Evolutionary conservation across 139 green algal genomes (phyloP), one percentile per base, ranked within the genome.

Genomic region (Diplosphaera chodatii): DNA sequence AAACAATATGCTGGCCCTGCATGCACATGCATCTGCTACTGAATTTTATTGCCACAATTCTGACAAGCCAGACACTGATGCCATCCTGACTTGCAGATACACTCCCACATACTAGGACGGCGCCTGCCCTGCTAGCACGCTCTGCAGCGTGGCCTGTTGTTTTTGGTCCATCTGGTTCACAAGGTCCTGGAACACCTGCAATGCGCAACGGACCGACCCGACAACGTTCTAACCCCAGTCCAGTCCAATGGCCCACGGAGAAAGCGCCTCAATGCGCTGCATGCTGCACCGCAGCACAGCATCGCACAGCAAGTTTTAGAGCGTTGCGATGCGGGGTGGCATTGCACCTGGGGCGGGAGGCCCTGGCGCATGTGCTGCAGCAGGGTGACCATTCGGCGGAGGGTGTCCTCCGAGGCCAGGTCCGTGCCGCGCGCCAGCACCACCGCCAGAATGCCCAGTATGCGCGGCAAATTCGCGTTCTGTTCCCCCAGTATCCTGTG

Each of bases 401-500:
- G 69, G 28, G 76, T 71, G 1, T 76, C 76, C 20, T 65, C 55
- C 0, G 83, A 73, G 2, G 82, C 78, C 55, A 92, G 74, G 48
- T 84, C 77, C 1, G 74, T 73, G 2, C 82, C 82, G 30, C 75
- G 73, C 18, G 55, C 70, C 66, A 89, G 71, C 28, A 88, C 79
- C 73, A n/a, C 32, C 30, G 78, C 71, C 31, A 88, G 59, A 15
- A 88, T 67, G 34, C 81, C 64, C 33, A 82, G 72, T 30, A 84
- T 79, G 40, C 81, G 72, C 4, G 80, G 78, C 59, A 92, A 69
- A 79, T 93, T 81, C 16, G 70, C 70, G 74, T 91, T 90, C 68
- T 29, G 48, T 67, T 83, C 64, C 1, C 80, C 80, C 34, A 86
- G 31, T 41, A 89, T 73, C 40, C 80, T 68, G 63, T 64, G n/a